Evolutionary conservation across 805 yeast genomes (phyloP).

Genomic region (Komagataella populi): DNA sequence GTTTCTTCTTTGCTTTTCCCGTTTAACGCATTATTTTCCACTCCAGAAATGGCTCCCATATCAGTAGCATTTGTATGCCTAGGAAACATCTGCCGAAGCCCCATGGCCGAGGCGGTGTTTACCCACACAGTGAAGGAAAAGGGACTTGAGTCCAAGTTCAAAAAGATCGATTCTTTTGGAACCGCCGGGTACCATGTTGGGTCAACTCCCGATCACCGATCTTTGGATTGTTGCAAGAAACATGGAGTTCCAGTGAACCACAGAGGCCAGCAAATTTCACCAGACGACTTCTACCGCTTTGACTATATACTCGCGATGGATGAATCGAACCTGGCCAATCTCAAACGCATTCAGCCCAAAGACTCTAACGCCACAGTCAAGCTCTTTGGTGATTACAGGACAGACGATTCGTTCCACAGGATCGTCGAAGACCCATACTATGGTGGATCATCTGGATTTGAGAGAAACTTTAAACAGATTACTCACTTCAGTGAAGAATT

Average conservation of each 20-base stretch:
- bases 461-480: constrained; percentile 63
- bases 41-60: constrained; percentile 9
- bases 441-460: constrained; percentile 79
- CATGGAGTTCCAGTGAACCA: constrained; percentile 71
- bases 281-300: constrained; percentile 37
- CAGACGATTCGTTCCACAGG: constrained; percentile 29
- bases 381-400: constrained; percentile 75
- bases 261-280: constrained; percentile 52
- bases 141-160: constrained; percentile 30
- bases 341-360: constrained; percentile 39
- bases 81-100: constrained; percentile 92
- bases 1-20: not conserved
- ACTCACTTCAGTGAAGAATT: constrained; percentile 64
- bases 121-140: constrained; percentile 41
- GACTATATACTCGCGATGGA: constrained; percentile 69
- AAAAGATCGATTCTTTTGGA: constrained; percentile 72
- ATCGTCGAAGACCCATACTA: constrained; percentile 88
- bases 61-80: constrained; percentile 84
- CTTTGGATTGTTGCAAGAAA: constrained; percentile 49
- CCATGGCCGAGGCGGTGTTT: constrained; percentile 96
- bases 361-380: constrained; percentile 33
- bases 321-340: constrained; percentile 38
- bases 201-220: constrained; percentile 67
- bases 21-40: not conserved
- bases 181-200: constrained; percentile 81